Percentiles rank a stretch among this genome's conserved stretches.
phyloP scores from a whole-genome alignment of 2,329 filamentous ascomycete genomes.

The Parasarocladium wereldwijsianum region DNA sequence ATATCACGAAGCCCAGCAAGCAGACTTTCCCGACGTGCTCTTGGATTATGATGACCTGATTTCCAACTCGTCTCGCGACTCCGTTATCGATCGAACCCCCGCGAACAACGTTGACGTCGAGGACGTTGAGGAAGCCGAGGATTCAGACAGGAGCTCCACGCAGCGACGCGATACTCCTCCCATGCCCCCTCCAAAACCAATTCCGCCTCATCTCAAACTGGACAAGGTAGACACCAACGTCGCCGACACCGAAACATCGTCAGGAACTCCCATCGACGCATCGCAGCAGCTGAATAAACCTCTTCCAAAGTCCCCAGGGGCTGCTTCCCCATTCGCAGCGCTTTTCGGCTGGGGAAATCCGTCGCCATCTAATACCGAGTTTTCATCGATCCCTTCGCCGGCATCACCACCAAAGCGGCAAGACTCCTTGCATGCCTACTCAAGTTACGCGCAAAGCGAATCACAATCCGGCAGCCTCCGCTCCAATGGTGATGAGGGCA shows the following conservation, averaged over 20 bases:
- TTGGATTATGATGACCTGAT: constrained; percentile 29
- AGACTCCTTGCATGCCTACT: constrained; percentile 3
- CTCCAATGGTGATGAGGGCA: constrained; percentile 24
- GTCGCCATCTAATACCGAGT: constrained; percentile 32
- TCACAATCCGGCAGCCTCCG: constrained; percentile 10
- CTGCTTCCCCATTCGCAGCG: constrained; percentile 30
- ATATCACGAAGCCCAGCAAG: constrained; percentile 29
- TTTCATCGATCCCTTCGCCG: constrained; percentile 39
- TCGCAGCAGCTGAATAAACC: constrained; percentile 33
- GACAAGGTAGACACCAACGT: constrained; percentile 22
- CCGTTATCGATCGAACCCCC: constrained; percentile 12
- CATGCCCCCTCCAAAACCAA: constrained; percentile 32
- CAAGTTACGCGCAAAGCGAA: constrained; percentile 1
- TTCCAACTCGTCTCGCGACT: constrained; percentile 17
- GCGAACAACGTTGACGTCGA: constrained; percentile 15
- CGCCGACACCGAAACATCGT: constrained; percentile 9
- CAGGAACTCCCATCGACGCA: constrained; percentile 8
- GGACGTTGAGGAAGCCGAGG: constrained; percentile 19
- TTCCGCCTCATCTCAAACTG: constrained; percentile 38
- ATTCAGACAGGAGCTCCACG: constrained; percentile 20
- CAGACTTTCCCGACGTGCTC: constrained; percentile 23
- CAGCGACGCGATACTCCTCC: constrained; percentile 26
- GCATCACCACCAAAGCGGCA: constrained; percentile 24
- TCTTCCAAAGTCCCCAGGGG: constrained; percentile 35
- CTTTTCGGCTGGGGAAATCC: constrained; percentile 38